Evolutionary conservation across 495 filamentous ascomycete genomes (phyloP), one percentile per base, ranked within the genome.

Genomic region (Aspergillus hancockii): DNA sequence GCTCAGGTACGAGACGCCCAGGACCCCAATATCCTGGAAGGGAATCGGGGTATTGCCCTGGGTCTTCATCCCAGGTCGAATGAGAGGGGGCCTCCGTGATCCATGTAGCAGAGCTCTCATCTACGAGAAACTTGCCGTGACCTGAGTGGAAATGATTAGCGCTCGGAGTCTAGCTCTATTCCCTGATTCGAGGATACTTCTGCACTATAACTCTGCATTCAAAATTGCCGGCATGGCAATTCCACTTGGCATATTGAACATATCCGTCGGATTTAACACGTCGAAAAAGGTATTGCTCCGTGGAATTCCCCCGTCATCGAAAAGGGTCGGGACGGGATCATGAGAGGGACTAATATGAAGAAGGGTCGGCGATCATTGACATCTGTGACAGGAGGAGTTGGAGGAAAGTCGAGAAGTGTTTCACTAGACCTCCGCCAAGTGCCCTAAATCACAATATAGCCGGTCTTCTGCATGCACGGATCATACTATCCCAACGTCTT

Each of bases 81-180:
- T 49, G 23, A 46, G n/a, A 58, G 47, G 54, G 38, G 43, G 4
- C 13, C 54, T 36, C 32, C 53, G 25, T 58, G 54, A 25, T 52
- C 28, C 23, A 23, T 57, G 9, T 52, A 55, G 53, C 54, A 45
- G 49, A 58, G 36, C 25, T 36, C 14, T 54, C 21, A 57, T 57
- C 47, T 54, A 52, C 30, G 43, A 60, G 56, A 53, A 52, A 22
- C 51, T 54, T 22, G 56, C 63, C 54, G 59, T 62, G 57, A 49
- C 57, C 55, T 62, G 59, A 52, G 57, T n/a, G 57, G 63, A 47
- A 66, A 62, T 55, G 63, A 66, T 66, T 54, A 55, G 63, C 63
- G 57, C 28, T 54, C 12, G 32, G 45, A n/a, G 16, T 21, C 18
- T n/a, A 19, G 32, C 43, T 32, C 16, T 13, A 50, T 36, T 32